A percentile compares a stretch with the other conserved stretches of the same genome.
Evolutionary conservation across 805 yeast genomes (phyloP).

Genomic region (Sugiyamaella lignohabitans): DNA sequence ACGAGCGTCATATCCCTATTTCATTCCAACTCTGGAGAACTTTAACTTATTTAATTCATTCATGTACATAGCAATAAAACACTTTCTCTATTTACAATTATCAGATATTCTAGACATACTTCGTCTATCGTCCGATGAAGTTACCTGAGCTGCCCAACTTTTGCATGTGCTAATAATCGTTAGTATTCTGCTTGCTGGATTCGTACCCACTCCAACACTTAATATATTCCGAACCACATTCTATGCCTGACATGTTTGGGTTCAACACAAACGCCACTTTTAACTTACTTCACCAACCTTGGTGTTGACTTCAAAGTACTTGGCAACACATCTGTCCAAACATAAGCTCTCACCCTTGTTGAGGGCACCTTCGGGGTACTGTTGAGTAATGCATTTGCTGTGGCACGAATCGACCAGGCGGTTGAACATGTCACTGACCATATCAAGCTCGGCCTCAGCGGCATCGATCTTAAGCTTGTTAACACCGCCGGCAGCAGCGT

Average conservation of each 20-base stretch:
- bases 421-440: constrained; percentile 98
- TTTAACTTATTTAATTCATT: too few relatives aligned
- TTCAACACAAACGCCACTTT: neutral
- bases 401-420: constrained; percentile 83
- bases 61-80: neutral
- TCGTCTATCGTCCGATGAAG: constrained; percentile 22
- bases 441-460: constrained; percentile 95
- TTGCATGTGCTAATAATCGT: constrained; percentile 40
- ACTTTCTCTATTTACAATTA: constrained; percentile 6
- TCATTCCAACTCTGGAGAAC: too few relatives aligned
- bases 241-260: too few relatives aligned
- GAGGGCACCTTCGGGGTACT: constrained; percentile 67
- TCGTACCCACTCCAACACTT: too few relatives aligned
- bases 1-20: too few relatives aligned
- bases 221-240: too few relatives aligned
- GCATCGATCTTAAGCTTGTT: constrained; percentile 43
- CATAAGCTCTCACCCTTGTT: constrained; percentile 78
- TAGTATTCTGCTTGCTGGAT: too few relatives aligned
- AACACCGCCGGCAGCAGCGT: constrained; percentile 27
- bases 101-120: neutral
- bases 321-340: constrained; percentile 91
- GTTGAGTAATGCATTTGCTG: constrained; percentile 63
- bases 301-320: constrained; percentile 89
- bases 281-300: constrained; percentile 70
- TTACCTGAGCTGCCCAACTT: constrained; percentile 36